phyloP scores from a whole-genome alignment of 2,329 filamentous ascomycete genomes.

The Epichloe baconii region DNA sequence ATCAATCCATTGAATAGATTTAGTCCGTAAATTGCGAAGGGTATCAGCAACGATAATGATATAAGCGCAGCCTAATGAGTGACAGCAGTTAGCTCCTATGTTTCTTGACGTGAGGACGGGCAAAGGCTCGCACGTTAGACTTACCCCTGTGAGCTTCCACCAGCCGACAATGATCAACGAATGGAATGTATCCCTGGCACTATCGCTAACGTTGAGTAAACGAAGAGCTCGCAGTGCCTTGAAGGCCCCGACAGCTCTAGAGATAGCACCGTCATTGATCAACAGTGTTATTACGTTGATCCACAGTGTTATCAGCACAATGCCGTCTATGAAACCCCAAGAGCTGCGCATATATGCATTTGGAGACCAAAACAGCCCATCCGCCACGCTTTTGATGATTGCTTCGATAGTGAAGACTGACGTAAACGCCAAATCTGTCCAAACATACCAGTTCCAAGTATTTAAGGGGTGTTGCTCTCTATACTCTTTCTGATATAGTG shows the following conservation, averaged over 20 bases:
- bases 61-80: constrained; percentile 63
- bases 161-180: constrained; percentile 88
- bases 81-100: constrained; percentile 6
- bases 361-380: constrained; percentile 91
- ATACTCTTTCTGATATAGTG: constrained; percentile 84
- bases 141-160: constrained; percentile 79
- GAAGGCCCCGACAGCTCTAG: constrained; percentile 86
- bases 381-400: constrained; percentile 82
- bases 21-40: constrained; percentile 90
- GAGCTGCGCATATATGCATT: constrained; percentile 95
- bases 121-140: constrained; percentile 14
- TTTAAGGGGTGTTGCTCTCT: constrained; percentile 48
- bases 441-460: constrained; percentile 81
- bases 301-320: constrained; percentile 89
- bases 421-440: constrained; percentile 83
- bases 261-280: constrained; percentile 69
- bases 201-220: constrained; percentile 90
- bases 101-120: background rate
- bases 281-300: constrained; percentile 82
- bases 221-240: constrained; percentile 88
- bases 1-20: constrained; percentile 85
- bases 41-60: constrained; percentile 84
- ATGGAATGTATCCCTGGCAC: constrained; percentile 89
- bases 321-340: constrained; percentile 89
- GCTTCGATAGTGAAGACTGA: constrained; percentile 77